phyloP scores from a whole-genome alignment of 2,329 filamentous ascomycete species.

The Tolypocladium endophyticum region DNA sequence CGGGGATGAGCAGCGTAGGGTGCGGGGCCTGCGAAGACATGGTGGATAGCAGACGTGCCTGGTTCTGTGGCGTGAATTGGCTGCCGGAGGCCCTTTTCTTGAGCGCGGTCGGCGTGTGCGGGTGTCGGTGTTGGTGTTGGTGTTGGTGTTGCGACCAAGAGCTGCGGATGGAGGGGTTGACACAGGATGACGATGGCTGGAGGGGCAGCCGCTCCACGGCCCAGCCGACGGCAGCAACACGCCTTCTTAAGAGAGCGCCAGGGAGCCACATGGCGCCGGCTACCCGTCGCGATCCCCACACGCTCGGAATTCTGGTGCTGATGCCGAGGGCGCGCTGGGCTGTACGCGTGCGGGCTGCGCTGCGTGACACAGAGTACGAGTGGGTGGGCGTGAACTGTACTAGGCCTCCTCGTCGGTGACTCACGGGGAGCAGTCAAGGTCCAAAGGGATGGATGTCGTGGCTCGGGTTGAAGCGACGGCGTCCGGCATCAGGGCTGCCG shows the following conservation, averaged over 20 bases:
- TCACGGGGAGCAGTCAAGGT: neutral
- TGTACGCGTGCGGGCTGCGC: neutral
- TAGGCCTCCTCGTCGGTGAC: neutral
- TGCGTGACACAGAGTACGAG: too few relatives aligned
- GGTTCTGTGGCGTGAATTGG: constrained; percentile 3
- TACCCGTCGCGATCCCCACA: neutral
- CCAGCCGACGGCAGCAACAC: constrained; percentile 14
- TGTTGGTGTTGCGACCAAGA: neutral
- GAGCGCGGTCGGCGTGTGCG: neutral
- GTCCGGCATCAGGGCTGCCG: neutral
- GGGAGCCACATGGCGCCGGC: constrained; percentile 2
- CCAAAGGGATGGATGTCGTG: neutral
- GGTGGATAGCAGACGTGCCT: constrained; percentile 17
- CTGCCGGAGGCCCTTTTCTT: neutral
- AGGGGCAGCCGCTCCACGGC: constrained; percentile 16
- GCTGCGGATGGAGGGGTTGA: constrained; percentile 13
- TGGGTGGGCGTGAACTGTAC: neutral
- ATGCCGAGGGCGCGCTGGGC: neutral
- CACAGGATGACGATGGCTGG: constrained; percentile 10
- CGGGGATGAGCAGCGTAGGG: constrained; percentile 81
- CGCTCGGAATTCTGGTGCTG: neutral
- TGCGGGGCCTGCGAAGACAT: constrained; percentile 56
- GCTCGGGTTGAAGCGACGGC: neutral
- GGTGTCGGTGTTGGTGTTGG: too few relatives aligned
- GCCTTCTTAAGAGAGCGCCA: neutral